Percentiles rank a stretch among this genome's conserved stretches.
phyloP scores from a whole-genome alignment of 163 green algal genomes.

The Chloromonas sp. region DNA sequence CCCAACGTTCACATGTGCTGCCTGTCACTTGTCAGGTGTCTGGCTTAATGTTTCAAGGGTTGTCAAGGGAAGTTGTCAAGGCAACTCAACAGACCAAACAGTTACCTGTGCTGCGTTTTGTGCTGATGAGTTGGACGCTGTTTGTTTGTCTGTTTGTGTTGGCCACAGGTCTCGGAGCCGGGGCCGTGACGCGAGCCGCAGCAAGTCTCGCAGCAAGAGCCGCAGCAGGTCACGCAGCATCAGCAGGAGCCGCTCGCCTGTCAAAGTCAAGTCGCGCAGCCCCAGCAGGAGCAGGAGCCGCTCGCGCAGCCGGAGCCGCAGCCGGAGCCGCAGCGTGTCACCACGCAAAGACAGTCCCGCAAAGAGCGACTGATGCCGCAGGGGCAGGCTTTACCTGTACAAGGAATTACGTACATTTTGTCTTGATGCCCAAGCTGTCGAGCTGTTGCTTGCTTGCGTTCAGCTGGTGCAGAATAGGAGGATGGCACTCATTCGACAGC shows the following conservation, averaged over 20 bases:
- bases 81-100: neutral
- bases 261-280: conserved; percentile 16
- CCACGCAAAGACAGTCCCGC: no score
- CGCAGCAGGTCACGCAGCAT: conserved; percentile 11
- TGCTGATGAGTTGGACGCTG: neutral
- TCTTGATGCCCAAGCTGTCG: no score
- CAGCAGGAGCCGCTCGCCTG: conserved; percentile 17
- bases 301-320: no score
- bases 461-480: no score
- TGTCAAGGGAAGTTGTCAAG: neutral
- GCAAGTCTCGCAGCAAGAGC: neutral
- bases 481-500: no score
- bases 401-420: no score
- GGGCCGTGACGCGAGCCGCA: neutral
- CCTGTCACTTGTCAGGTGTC: no score
- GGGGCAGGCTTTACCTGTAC: no score
- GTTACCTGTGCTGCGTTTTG: neutral
- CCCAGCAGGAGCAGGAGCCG: conserved; percentile 8
- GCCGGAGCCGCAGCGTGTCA: neutral
- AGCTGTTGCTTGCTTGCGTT: no score
- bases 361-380: no score
- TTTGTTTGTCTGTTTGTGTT: no score
- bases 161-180: neutral
- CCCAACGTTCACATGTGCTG: no score
- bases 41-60: neutral